Evolutionary conservation across 192 early-diverging fungal genomes (phyloP).

Genomic region (Backusella tarrabulga): DNA sequence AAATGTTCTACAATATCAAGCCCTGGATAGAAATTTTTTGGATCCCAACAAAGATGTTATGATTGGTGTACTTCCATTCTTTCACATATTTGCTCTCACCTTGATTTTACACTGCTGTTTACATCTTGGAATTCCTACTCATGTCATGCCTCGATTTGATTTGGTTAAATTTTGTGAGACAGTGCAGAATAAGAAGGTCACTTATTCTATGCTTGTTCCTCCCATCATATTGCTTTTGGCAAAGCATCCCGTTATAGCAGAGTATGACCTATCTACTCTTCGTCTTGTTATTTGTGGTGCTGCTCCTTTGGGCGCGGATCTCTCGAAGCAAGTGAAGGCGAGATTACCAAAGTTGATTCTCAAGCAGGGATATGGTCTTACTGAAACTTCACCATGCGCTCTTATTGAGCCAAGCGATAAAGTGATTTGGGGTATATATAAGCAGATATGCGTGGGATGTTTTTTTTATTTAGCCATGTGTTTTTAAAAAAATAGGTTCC

Average conservation of each 20-base stretch:
- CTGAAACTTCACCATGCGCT: slow-evolving; percentile 62
- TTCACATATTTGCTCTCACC: slow-evolving; percentile 18
- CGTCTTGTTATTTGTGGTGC: slow-evolving; percentile 56
- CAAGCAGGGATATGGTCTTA: slow-evolving; percentile 71
- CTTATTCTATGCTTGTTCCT: slow-evolving; percentile 76
- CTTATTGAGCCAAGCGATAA: slow-evolving; percentile 30
- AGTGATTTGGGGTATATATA: slow-evolving; percentile 49
- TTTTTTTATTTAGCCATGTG: slow-evolving; percentile 23
- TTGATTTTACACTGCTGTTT: slow-evolving; percentile 26
- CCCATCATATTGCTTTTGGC: slow-evolving; percentile 66
- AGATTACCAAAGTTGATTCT: slow-evolving; percentile 32
- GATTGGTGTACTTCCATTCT: slow-evolving; percentile 29
- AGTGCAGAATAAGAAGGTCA: slow-evolving; percentile 71
- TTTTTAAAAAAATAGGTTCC: slow-evolving; percentile 42
- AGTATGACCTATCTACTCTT: slow-evolving; percentile 61
- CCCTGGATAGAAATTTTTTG: slow-evolving; percentile 43
- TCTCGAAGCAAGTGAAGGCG: slow-evolving; percentile 36
- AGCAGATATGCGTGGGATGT: slow-evolving; percentile 64
- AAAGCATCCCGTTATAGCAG: slow-evolving; percentile 61
- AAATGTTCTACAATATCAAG: slow-evolving; percentile 18
- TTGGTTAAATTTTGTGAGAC: slow-evolving; percentile 58
- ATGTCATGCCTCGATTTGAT: slow-evolving; percentile 67
- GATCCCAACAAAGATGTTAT: not conserved
- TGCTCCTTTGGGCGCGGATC: slow-evolving; percentile 61
- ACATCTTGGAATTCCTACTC: slow-evolving; percentile 32